Base-by-base conservation (phyloP, 331 rosid species). In the Telfairia occidentalis region DNA sequence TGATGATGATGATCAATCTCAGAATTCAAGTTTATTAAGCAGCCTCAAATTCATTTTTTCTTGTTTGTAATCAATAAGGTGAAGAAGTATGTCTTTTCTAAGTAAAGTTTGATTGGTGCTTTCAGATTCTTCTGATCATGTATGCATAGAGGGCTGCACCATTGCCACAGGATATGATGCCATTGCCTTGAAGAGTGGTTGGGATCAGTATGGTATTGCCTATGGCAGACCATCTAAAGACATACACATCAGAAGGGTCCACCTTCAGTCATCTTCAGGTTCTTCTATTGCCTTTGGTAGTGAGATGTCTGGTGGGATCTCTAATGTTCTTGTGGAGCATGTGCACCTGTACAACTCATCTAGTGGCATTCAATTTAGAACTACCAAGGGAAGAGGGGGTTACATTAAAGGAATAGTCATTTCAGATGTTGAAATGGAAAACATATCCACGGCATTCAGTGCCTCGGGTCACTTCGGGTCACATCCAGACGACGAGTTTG, bases 291-390 rank as follows among this genome's bases (percentile, higher is more conserved):
- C 99, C 61, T 90, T 95, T 69, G 99, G 99, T 26, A 92, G 97
- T 72, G 93, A 92, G 73, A 95, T 95, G 99, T 92, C 97, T n/a
- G 97, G 99, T 63, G 99, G 99, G 73, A 86, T 95, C 76, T 87
- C 99, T 38, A 71, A 83, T 65, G 96, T 90, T 79, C 81, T 79
- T 15, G 96, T 87, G 80, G 92, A 92, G 77, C 84, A 90, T 78
- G 82, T 84, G 85, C 86, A 81, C 78, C 18, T 95, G 11, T 45
- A 75, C 85, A 78, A 95, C 84, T 95, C 99, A 28, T 74, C 78
- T 12, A 77, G 83, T 46, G 97, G 93, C 54, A 73, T 95, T 38
- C 90, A 78, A 82, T 86, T 95, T 54, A 87, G 96, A 81, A 95
- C 99, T 48, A 84, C 85, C 65, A 85, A 81, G 75, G 99, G 99